Evolutionary conservation across 257 asterid species (phyloP).

Genomic region (Paraleonurus japonicus): DNA sequence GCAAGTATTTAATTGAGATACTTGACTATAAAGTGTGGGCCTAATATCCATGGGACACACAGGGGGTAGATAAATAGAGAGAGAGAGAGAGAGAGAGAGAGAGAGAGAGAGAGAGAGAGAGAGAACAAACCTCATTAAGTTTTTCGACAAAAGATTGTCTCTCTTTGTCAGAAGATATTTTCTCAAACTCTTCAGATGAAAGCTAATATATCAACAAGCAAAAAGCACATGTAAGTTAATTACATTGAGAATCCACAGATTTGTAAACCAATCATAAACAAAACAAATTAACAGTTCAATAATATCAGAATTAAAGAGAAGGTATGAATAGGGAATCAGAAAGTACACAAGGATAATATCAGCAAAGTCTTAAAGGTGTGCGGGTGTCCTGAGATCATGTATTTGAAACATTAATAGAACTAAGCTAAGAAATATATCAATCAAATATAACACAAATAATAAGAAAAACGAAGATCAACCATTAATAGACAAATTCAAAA

Average conservation of each 20-base stretch:
- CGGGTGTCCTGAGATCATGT: conserved; percentile 12
- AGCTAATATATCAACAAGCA: conserved; percentile 49
- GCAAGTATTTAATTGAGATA: conserved; percentile 19
- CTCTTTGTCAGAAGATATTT: conserved; percentile 70
- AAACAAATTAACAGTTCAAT: neutral
- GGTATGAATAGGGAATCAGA: neutral
- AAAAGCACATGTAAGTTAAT: conserved; percentile 11
- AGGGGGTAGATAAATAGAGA: no score
- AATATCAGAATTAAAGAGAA: conserved; percentile 4
- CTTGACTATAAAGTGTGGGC: conserved; percentile 8
- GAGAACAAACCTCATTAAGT: conserved; percentile 78
- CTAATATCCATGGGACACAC: neutral
- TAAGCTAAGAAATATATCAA: conserved; percentile 1
- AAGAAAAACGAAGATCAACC: neutral
- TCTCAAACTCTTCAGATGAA: conserved; percentile 76
- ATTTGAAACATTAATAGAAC: conserved; percentile 11
- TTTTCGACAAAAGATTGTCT: conserved; percentile 77
- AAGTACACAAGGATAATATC: conserved; percentile 2
- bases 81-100: neutral
- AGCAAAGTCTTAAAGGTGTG: conserved; percentile 1
- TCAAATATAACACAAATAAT: neutral
- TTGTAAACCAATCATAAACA: conserved; percentile 5
- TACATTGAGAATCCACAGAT: neutral
- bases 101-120: conserved; percentile 22
- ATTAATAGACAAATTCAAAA: conserved; percentile 4